Evolutionary conservation across 2,329 filamentous ascomycete species (phyloP).

Genomic region (Pyricularia pennisetigena): DNA sequence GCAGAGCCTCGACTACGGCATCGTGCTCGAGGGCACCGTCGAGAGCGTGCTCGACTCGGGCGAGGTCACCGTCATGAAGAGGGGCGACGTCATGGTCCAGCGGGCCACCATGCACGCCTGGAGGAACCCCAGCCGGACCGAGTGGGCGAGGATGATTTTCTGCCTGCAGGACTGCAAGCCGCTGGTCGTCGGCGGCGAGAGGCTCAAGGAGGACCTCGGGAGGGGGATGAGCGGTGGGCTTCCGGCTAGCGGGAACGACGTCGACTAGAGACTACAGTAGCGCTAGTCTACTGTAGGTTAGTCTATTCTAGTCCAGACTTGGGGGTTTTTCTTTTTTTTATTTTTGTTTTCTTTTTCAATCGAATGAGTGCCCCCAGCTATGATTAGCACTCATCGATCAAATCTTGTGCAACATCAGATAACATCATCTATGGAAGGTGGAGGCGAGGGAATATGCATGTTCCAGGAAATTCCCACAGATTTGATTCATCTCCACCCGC

Average conservation of each 20-base stretch:
- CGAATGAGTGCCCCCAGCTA: not conserved
- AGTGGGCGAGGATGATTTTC: conserved; percentile 36
- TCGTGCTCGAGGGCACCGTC: conserved; percentile 12
- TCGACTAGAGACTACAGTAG: not conserved
- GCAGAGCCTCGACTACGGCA: conserved; percentile 14
- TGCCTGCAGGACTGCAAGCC: conserved; percentile 26
- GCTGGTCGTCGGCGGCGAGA: conserved; percentile 9
- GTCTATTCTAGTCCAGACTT: no score
- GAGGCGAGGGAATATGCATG: not conserved
- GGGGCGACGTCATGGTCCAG: conserved; percentile 26
- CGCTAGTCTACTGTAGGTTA: no score
- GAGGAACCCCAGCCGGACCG: conserved; percentile 34
- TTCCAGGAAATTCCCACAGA: not conserved
- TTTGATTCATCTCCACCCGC: not conserved
- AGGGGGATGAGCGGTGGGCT: conserved; percentile 5
- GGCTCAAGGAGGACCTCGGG: conserved; percentile 10
- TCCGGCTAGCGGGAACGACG: conserved; percentile 9
- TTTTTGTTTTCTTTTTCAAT: no score
- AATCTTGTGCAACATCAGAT: not conserved
- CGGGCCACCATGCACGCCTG: conserved; percentile 43
- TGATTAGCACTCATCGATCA: not conserved
- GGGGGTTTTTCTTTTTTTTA: no score
- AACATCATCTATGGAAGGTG: not conserved
- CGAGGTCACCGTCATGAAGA: conserved; percentile 8
- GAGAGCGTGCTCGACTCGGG: conserved; percentile 11